Evolutionary conservation across 345 rosid species (phyloP), one percentile per base, ranked within the genome.

Genomic region (Arabis alpina): DNA sequence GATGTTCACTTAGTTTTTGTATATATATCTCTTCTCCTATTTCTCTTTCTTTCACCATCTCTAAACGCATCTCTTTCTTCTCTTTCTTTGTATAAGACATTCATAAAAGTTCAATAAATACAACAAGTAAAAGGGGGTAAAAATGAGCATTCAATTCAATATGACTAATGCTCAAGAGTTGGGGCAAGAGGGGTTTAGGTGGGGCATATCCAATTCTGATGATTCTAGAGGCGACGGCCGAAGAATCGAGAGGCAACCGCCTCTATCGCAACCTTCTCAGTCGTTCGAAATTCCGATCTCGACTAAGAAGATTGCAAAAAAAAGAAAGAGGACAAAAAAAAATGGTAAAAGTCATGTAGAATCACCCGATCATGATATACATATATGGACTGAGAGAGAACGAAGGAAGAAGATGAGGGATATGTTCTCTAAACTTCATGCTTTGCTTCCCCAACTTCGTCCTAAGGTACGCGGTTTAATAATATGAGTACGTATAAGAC

Each of bases 391-490:
- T 0, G 97, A 91, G 36, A 82, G 96, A 77, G 92, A 91, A 30
- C 79, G 96, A 68, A 89, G 97, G 49, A 91, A 87, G 72, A 91
- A 82, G 80, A 89, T 86, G 96, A 87, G 87, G 54, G 79, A 79
- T 74, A 84, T 87, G 97, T 91, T 91, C 62, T 0, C 80, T 57
- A 78, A 67, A 55, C 88, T 91, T 61, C 91, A 88, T 64, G 83
- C 79, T 56, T 83, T 89, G 85, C 90, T 91, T 76, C 97, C 96
- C 23, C 84, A 82, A 30, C 87, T 91, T 49, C 86, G 93, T 75
- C 80, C 86, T 6, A 86, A 91, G 97, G 96, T 89, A 74, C 37
- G 6, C 3, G 32, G 61, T 30, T 24, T 34, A 32, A 19, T 55
- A 45, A 13, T 3, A 55, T 0, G n/a, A 16, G n/a, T 9, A 30